These are phyloP conservation scores for Oenanthe javanica DNA, from an alignment of 140 eudicot species.

Conservation along the genomic window DNA sequence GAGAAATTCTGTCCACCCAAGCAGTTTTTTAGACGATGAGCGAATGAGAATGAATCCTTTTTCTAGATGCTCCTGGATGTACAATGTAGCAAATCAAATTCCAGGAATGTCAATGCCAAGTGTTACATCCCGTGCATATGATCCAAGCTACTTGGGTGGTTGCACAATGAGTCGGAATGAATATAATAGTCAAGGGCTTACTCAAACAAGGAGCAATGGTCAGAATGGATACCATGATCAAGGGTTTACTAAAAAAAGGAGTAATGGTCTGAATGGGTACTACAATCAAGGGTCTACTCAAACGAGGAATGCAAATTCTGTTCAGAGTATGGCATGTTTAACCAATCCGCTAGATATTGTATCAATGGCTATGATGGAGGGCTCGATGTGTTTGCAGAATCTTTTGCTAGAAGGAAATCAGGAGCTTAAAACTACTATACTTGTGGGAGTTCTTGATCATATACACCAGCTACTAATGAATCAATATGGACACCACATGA, in stretches of 20 bases:
- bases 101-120: not conserved
- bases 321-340: not conserved
- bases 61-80: not conserved
- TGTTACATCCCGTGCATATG: not conserved
- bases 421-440: not conserved
- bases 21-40: not conserved
- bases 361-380: constrained; percentile 1
- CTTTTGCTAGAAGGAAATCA: not conserved
- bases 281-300: not conserved
- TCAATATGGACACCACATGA: constrained; percentile 13
- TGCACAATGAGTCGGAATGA: not conserved
- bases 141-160: not conserved
- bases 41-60: not conserved
- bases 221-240: not conserved
- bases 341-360: not conserved
- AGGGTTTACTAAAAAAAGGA: not conserved
- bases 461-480: not conserved
- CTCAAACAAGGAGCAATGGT: not conserved
- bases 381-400: constrained; percentile 3
- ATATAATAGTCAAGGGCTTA: not conserved
- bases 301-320: not conserved
- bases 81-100: not conserved
- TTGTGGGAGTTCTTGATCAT: constrained; percentile 10
- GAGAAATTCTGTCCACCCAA: not conserved
- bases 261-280: not conserved